Evolutionary conservation across 805 yeast species (phyloP), one percentile per base, ranked within the genome.

Genomic region (Saitoella complicata): DNA sequence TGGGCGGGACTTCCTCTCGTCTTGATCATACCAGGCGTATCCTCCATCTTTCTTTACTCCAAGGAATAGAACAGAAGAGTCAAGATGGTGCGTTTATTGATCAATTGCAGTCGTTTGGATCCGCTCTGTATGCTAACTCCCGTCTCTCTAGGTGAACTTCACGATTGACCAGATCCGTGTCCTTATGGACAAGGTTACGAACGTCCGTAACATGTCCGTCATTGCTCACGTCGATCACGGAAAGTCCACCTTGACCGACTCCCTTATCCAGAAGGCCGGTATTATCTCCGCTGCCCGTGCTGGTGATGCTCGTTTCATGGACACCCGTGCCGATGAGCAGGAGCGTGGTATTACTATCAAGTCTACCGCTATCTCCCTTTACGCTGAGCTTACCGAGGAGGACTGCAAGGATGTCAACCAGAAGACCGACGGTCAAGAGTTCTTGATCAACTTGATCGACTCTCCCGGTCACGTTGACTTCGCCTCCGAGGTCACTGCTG

Each of bases 391-490:
- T 80, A 60, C 63, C 46, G 94, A 82, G 46, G 94, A 82, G 45
- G 94, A 85, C 64, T 78, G 73, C 55, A 81, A 80, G 69, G 80
- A 75, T 61, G 88, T 91, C 75, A 74, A 78, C 70, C 97, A 91
- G 75, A 66, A 81, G 72, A 79, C 91, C 55, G 80, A 67, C 13
- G 97, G 97, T 71, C 82, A 75, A 80, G 78, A 80, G 68, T 88
- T 88, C 80, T 81, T 88, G 74, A 79, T 88, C 60, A 88, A 88
- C 85, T 78, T 88, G 79, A 88, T 88, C 63, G 98, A 88, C 72
- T 91, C 98, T 60, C 98, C 98, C 73, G 98, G 98, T 83, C 98
- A 88, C 96, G 97, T 88, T 78, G 98, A 88, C 75, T 88, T 88
- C 87, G 86, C 96, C 54, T 91, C 97, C 59, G 98, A 88, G 74